A percentile compares a stretch with the other conserved stretches of the same genome.
These are phyloP conservation scores for Psilocybe subaeruginosa DNA, from an alignment of 768 basidiomycete species.

Conservation along the genomic window DNA sequence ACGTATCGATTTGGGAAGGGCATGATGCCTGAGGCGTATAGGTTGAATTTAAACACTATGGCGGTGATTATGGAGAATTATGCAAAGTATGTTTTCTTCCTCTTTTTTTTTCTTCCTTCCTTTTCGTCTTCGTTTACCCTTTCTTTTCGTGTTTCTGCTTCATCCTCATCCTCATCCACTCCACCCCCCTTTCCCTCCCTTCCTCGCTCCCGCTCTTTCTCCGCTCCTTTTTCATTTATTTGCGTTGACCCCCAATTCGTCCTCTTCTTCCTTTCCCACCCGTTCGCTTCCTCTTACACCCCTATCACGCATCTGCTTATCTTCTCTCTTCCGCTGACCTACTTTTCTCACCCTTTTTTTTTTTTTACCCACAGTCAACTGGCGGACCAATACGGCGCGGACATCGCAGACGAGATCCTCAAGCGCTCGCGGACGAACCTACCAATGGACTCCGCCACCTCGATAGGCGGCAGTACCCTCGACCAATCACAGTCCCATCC, in stretches of 20 bases:
- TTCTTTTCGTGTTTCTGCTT: neutral
- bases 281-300: neutral
- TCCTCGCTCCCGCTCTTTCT: neutral
- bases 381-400: slow-evolving; percentile 67
- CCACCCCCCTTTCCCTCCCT: neutral
- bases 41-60: slow-evolving; percentile 69
- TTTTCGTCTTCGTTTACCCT: neutral
- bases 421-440: slow-evolving; percentile 42
- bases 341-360: no score
- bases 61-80: slow-evolving; percentile 74
- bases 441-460: neutral
- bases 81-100: slow-evolving; percentile 33
- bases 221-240: no score
- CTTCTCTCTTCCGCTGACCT: no score
- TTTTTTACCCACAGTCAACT: slow-evolving; percentile 49
- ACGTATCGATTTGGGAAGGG: slow-evolving; percentile 89
- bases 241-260: neutral
- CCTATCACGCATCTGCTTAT: neutral
- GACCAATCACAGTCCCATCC: no score
- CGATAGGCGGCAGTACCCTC: neutral
- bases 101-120: neutral
- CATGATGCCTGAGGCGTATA: slow-evolving; percentile 83
- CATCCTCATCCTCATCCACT: neutral
- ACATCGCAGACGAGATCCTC: slow-evolving; percentile 59
- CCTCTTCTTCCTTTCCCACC: neutral